Evolutionary conservation across 1,284 basidiomycete species (phyloP), one percentile per base, ranked within the genome.

Genomic region (Apiotrichum gamsii): DNA sequence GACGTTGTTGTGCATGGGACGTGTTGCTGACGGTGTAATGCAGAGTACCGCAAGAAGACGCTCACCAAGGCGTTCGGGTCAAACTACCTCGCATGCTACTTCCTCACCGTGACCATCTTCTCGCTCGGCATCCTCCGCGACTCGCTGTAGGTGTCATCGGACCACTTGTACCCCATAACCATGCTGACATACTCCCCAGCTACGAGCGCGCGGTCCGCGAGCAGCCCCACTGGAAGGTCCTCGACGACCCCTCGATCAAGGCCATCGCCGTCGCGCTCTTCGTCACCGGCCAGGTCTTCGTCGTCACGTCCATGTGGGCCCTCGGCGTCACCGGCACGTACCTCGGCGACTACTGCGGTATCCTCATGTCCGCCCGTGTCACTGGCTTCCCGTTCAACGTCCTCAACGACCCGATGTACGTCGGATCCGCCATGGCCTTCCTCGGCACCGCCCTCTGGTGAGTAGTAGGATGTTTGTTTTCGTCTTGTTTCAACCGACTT

Each of bases 331-430:
- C 93, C 8, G 72, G 73, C 36, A 93, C 89, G 2, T 93, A 90
- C 76, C 80, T 96, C 37, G 91, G 94, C 5, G 94, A 97, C 74
- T 97, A 97, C 75, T 98, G 96, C 72, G 94, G 94, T n/a, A 97
- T 97, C 61, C 76, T 97, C 45, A 95, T 96, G 90, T 83, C 90
- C 65, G 78, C 85, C 58, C 72, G 76, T 56, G 73, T 78, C 44
- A 77, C 76, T 5, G 84, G 87, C 18, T 98, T 98, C 76, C 94
- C 94, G 0, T 98, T 97, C 79, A 95, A 94, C 66, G 80, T 96
- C 42, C 78, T 94, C 50, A 78, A 82, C 35, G 85, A 96, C 72
- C 94, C 94, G 1, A 97, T 97, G 94, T 97, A 97, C 65, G 84
- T 88, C 40, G 90, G 90, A 8, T 89, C 85, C 64, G 89, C 88